phyloP scores from a whole-genome alignment of 768 basidiomycete genomes.

The Kwoniella pini region DNA sequence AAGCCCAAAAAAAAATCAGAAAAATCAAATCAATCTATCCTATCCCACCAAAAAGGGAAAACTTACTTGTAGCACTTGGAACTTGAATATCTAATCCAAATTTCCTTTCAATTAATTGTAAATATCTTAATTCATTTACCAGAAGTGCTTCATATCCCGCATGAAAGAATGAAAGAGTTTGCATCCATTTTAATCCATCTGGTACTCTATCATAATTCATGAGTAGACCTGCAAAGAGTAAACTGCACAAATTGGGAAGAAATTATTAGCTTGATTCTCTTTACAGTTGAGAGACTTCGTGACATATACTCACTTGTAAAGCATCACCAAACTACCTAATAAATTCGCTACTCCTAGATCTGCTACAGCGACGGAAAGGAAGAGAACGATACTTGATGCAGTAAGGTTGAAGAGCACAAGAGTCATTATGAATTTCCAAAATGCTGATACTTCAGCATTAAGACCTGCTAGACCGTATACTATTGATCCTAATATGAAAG shows the following conservation, averaged over 20 bases:
- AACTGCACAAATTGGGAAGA: slow-evolving; percentile 59
- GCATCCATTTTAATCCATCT: slow-evolving; percentile 74
- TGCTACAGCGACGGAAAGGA: slow-evolving; percentile 84
- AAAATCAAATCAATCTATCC: too few relatives aligned
- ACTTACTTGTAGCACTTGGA: slow-evolving; percentile 77
- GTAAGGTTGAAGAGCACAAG: slow-evolving; percentile 96
- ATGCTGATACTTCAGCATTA: slow-evolving; percentile 80
- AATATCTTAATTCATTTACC: slow-evolving; percentile 94
- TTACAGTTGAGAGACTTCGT: too few relatives aligned
- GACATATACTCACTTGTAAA: slow-evolving; percentile 80
- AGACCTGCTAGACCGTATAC: slow-evolving; percentile 93
- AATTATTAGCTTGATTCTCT: too few relatives aligned
- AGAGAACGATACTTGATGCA: slow-evolving; percentile 85
- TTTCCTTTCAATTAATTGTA: slow-evolving; percentile 91
- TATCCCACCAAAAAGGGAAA: too few relatives aligned
- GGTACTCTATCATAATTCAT: slow-evolving; percentile 89
- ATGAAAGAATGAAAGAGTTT: slow-evolving; percentile 95
- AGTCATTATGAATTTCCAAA: slow-evolving; percentile 98
- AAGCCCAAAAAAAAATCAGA: neutral
- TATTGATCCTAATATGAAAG: slow-evolving; percentile 92
- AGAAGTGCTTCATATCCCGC: slow-evolving; percentile 95
- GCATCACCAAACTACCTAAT: slow-evolving; percentile 92
- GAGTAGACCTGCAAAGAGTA: slow-evolving; percentile 90
- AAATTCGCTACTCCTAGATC: slow-evolving; percentile 86
- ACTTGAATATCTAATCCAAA: slow-evolving; percentile 97